Conservation (phyloP, 768 basidiomycete species). For the Kwoniella dejecticola region DNA sequence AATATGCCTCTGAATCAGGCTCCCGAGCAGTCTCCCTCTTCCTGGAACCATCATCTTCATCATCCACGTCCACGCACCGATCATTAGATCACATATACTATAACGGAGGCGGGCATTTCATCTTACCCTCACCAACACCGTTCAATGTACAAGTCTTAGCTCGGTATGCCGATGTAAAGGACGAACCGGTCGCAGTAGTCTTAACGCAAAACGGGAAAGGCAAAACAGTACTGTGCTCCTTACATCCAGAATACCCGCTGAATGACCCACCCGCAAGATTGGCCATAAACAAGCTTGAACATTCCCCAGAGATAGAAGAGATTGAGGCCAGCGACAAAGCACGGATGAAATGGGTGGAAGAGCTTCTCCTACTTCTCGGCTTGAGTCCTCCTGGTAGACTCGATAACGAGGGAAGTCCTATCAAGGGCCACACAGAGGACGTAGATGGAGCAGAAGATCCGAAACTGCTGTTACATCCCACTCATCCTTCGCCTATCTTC, state of each 20-base stretch:
- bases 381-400: slow-evolving; percentile 59
- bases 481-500: slow-evolving; percentile 65
- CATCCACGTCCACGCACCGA: slow-evolving; percentile 8
- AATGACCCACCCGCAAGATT: slow-evolving; percentile 43
- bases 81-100: slow-evolving; percentile 57
- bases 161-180: slow-evolving; percentile 43
- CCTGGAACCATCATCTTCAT: slow-evolving; percentile 40
- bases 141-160: slow-evolving; percentile 55
- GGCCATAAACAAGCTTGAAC: slow-evolving; percentile 34
- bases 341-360: slow-evolving; percentile 55
- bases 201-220: slow-evolving; percentile 59
- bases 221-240: slow-evolving; percentile 63
- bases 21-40: slow-evolving; percentile 55
- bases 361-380: slow-evolving; percentile 56
- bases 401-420: not conserved
- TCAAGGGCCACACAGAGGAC: not conserved
- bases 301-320: slow-evolving; percentile 27
- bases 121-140: slow-evolving; percentile 32
- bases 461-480: slow-evolving; percentile 45
- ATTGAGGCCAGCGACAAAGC: slow-evolving; percentile 44
- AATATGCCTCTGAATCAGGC: slow-evolving; percentile 59
- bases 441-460: slow-evolving; percentile 37
- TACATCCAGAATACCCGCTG: slow-evolving; percentile 64
- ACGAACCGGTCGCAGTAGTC: slow-evolving; percentile 56
- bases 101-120: slow-evolving; percentile 60